These are phyloP conservation scores for Neopestalotiopsis sp. DNA, from an alignment of 2,329 filamentous ascomycete genomes.

Conservation along the genomic window DNA sequence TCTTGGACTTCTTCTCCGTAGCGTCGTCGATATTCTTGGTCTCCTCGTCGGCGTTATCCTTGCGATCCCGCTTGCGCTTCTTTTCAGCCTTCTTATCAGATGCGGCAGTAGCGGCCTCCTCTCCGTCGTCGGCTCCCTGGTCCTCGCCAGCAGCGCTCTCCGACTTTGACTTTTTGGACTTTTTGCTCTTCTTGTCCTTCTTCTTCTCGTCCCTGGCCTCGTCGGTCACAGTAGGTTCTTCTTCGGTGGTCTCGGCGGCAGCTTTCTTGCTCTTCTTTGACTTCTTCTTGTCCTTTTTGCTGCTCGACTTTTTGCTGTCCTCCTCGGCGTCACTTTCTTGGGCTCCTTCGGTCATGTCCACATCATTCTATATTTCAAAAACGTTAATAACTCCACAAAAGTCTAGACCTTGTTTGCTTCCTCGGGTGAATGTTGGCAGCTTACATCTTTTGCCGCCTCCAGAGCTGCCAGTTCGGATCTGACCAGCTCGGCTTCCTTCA, in stretches of 20 bases:
- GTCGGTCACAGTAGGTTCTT: too few species aligned
- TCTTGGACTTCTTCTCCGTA: slow-evolving; percentile 24
- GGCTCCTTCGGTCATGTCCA: slow-evolving; percentile 28
- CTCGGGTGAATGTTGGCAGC: neutral
- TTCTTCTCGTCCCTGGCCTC: slow-evolving; percentile 20
- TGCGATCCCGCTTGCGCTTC: slow-evolving; percentile 28
- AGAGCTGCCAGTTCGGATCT: slow-evolving; percentile 34
- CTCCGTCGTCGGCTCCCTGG: slow-evolving; percentile 5
- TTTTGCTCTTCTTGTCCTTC: slow-evolving; percentile 38
- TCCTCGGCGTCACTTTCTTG: slow-evolving; percentile 25
- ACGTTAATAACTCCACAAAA: too few species aligned
- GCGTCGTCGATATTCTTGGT: slow-evolving; percentile 28
- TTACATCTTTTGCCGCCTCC: slow-evolving; percentile 33
- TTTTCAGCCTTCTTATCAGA: slow-evolving; percentile 30
- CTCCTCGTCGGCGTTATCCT: slow-evolving; percentile 25
- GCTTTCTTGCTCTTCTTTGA: slow-evolving; percentile 28
- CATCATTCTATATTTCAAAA: slow-evolving; percentile 23
- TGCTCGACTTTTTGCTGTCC: slow-evolving; percentile 41
- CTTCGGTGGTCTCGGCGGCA: slow-evolving; percentile 23
- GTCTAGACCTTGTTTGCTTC: neutral
- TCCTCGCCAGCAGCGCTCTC: slow-evolving; percentile 18
- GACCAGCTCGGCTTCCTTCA: slow-evolving; percentile 45
- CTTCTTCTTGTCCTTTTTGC: slow-evolving; percentile 43
- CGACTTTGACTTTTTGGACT: slow-evolving; percentile 37
- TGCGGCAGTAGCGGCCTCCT: slow-evolving; percentile 8